These are phyloP conservation scores for Nemania abortiva DNA, from an alignment of 2,329 filamentous ascomycete genomes.

Conservation along the genomic window DNA sequence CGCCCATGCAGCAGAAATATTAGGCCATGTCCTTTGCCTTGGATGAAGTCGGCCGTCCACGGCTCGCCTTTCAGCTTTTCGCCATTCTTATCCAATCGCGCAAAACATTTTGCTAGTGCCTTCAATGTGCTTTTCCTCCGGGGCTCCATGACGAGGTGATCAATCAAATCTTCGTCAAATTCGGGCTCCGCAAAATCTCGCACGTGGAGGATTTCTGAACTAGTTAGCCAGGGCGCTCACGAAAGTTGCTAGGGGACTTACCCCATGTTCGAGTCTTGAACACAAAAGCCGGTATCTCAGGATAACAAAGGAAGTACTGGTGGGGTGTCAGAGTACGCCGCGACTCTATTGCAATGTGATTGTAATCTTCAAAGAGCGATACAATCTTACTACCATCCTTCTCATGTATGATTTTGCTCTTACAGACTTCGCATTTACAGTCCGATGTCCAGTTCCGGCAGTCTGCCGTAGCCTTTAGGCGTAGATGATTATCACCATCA, in stretches of 20 bases:
- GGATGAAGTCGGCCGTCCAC: constrained; percentile 45
- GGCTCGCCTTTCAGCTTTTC: constrained; percentile 26
- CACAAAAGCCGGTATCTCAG: constrained; percentile 35
- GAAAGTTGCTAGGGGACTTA: constrained; percentile 24
- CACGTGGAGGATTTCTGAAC: constrained; percentile 44
- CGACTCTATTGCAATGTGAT: constrained; percentile 9
- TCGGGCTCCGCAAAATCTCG: constrained; percentile 43
- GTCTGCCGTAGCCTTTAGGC: constrained; percentile 13
- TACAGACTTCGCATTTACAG: constrained; percentile 33
- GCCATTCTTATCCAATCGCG: constrained; percentile 39
- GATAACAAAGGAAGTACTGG: constrained; percentile 40
- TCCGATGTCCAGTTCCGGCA: constrained; percentile 31
- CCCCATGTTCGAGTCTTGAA: constrained; percentile 44
- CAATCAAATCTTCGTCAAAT: constrained; percentile 49
- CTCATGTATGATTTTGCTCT: neutral
- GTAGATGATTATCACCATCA: no score
- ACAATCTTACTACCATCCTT: neutral
- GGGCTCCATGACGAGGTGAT: constrained; percentile 49
- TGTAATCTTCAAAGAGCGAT: constrained; percentile 32
- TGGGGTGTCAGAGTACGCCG: constrained; percentile 17
- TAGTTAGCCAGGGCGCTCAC: neutral
- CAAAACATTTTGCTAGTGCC: constrained; percentile 48
- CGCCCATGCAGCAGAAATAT: constrained; percentile 45
- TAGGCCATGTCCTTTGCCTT: constrained; percentile 44
- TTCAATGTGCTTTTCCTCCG: constrained; percentile 45